Evolutionary conservation across 306 rosid genomes (phyloP), one percentile per base, ranked within the genome.

Genomic region (Fagus crenata): DNA sequence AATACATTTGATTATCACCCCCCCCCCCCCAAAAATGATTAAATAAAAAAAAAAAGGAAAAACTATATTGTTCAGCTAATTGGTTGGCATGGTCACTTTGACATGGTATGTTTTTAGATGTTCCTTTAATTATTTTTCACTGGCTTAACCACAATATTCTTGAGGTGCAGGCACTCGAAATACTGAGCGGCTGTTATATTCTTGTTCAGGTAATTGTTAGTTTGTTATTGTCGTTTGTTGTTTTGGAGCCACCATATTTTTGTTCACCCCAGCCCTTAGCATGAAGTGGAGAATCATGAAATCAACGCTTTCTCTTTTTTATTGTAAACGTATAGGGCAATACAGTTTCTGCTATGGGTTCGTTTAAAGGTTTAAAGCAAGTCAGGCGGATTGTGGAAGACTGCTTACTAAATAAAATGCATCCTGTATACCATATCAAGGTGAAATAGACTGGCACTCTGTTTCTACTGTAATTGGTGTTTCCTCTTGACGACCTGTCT

Each of bases 351-450:
- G 90, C 93, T 18, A 90, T 92, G 96, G 98, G 98, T 78, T 86
- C 96, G 46, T 90, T 89, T 81, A 92, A 89, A 85, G 97, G 97
- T 63, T 85, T 94, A 73, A 94, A 94, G 86, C 91, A 85, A 87
- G 87, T 92, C 33, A 86, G 97, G 85, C 88, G 84, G 85, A 82
- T 94, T 58, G 93, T 94, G 73, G 97, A 94, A 80, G 98, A 94
- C 53, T 90, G 98, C 85, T 88, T 94, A 84, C 70, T 70, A 81
- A 94, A 94, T 88, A 86, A 83, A 82, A 83, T 94, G 98, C 98
- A 94, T 75, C 96, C 98, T 53, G 90, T 94, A 58, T 92, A 88
- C 86, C 89, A 92, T 86, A 94, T 94, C 46, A 94, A 92, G 97
- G 98, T 94, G 76, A 46, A 22, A 43, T 67, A 39, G 51, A 39